Conservation (phyloP, 2,329 filamentous ascomycete genomes). For the Aspergillus sergii region DNA sequence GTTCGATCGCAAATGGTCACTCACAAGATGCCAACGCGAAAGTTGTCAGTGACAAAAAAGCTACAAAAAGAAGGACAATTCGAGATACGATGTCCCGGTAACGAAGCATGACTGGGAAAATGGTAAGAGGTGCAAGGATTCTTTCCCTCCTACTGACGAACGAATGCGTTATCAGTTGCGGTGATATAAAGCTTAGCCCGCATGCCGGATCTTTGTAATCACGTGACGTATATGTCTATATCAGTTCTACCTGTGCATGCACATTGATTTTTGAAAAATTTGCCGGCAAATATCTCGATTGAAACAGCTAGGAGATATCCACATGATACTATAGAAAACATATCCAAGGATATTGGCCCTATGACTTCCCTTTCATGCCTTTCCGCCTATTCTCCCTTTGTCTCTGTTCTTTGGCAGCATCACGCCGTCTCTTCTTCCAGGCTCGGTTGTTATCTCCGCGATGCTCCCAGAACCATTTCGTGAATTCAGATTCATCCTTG, state of each 20-base stretch:
- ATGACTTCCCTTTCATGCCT: slow-evolving; percentile 44
- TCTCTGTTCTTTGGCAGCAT: slow-evolving; percentile 62
- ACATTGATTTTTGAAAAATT: neutral
- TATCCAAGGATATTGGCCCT: neutral
- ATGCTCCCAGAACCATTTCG: slow-evolving; percentile 63
- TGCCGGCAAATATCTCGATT: neutral
- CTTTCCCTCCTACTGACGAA: neutral
- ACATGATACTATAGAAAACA: neutral
- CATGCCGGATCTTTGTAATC: neutral
- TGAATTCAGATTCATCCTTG: slow-evolving; percentile 58
- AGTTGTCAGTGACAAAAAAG: slow-evolving; percentile 30
- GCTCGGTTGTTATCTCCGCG: slow-evolving; percentile 54
- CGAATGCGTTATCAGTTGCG: neutral
- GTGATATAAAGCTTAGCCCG: neutral
- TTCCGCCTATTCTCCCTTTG: slow-evolving; percentile 61
- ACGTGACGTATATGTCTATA: neutral
- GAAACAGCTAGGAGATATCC: neutral
- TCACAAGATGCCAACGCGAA: slow-evolving; percentile 39
- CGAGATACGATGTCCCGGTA: slow-evolving; percentile 15
- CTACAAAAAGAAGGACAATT: slow-evolving; percentile 29
- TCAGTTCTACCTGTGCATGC: neutral
- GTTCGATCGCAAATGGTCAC: slow-evolving; percentile 18
- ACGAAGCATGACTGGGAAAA: slow-evolving; percentile 22
- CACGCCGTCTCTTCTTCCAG: slow-evolving; percentile 59
- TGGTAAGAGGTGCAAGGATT: neutral